Base-by-base conservation (phyloP, 2,329 filamentous ascomycete genomes). In the Arthrocladium fulminans region DNA sequence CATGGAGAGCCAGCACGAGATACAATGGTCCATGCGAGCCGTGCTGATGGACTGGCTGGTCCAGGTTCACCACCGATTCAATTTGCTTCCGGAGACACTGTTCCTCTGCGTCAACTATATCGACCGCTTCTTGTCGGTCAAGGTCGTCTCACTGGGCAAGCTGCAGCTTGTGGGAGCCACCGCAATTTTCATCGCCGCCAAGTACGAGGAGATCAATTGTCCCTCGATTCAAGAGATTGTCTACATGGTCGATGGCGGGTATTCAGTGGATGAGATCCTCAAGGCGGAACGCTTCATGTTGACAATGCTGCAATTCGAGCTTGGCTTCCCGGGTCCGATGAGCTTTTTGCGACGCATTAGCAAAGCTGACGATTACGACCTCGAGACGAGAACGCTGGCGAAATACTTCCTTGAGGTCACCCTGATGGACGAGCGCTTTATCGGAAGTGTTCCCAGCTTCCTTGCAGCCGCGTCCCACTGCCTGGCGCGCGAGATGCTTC, bases 211-310 rank as follows among this genome's bases (percentile, higher is more conserved):
- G 71, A 96, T 98, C 72, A 94, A 95, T 68, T 95, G 89, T 66
- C 92, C 89, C 20, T 95, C 90, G 1, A 81, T 98, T 19, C 79
- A 85, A 53, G 92, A 98, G 72, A 94, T 98, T 61, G 86, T 95
- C 51, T 97, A 90, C 73, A 97, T 98, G 90, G 92, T 98, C 34
- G 92, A 98, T 63, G 79, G 82, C 37, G 88, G 88, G 48, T 98
- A 96, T 69, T 85, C 78, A 2, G 76, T 79, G 13, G 89, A 96
- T 49, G 92, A 97, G 70, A 90, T 98, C 49, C 77, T 97, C 56
- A 96, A 97, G 72, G 92, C 92, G 0, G 92, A 98, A 69, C 83
- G 89, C 10, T 97, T 95, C 72, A 98, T 98, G 89, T 79, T 98
- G 45, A 94, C 81, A 67, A 94, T 96, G 84, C 80, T 98, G 47